Evolutionary conservation across 1,284 basidiomycete genomes (phyloP).

Genomic region (Cutaneotrichosporon cavernicola): DNA sequence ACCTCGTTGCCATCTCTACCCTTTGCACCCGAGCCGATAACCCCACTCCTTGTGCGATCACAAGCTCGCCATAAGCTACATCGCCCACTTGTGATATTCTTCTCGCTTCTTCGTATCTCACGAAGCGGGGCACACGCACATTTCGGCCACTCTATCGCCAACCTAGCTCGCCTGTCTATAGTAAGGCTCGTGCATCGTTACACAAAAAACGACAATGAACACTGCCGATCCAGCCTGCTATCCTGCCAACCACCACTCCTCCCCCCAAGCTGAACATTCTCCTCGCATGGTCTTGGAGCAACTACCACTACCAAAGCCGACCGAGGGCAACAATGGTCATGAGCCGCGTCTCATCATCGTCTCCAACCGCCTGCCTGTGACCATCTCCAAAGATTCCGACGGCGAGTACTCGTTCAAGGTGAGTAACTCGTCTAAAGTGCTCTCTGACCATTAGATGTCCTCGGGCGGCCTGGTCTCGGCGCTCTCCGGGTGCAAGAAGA

Average conservation of each 20-base stretch:
- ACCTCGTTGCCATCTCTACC: too few species aligned
- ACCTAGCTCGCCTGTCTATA: neutral
- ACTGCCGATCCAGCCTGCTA: constrained; percentile 17
- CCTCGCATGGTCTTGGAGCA: constrained; percentile 12
- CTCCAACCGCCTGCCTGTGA: constrained; percentile 90
- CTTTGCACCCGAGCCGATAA: too few species aligned
- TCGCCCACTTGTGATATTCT: neutral
- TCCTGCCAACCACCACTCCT: constrained; percentile 25
- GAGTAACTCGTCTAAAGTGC: constrained; percentile 13
- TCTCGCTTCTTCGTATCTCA: neutral
- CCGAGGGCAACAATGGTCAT: constrained; percentile 17
- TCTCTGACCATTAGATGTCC: constrained; percentile 63
- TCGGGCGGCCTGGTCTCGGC: constrained; percentile 93
- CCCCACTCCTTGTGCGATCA: too few species aligned
- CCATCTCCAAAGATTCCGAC: constrained; percentile 78
- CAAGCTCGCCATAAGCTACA: too few species aligned
- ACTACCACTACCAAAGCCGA: constrained; percentile 20
- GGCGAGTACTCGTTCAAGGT: constrained; percentile 90
- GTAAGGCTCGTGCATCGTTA: neutral
- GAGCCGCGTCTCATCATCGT: constrained; percentile 84
- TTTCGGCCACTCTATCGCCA: neutral
- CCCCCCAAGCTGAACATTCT: constrained; percentile 16
- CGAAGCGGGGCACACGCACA: neutral
- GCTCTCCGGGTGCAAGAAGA: constrained; percentile 92
- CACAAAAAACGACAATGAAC: constrained; percentile 10